These are phyloP conservation scores for Hyphodiscus sp. DNA, from an alignment of 2,329 filamentous ascomycete species.

Conservation along the genomic window DNA sequence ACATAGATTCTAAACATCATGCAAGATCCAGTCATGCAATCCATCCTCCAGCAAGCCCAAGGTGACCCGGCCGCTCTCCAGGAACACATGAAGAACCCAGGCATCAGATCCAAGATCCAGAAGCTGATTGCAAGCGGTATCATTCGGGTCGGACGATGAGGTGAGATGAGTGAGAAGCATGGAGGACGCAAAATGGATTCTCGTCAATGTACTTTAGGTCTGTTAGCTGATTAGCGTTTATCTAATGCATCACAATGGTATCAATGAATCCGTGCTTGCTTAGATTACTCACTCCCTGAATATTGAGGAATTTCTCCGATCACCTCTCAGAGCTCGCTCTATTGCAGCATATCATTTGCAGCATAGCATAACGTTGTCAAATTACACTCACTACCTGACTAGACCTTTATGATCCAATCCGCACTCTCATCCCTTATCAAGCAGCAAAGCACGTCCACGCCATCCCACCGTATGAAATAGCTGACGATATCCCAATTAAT, in stretches of 20 bases:
- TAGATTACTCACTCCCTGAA: too few relatives aligned
- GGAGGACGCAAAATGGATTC: not conserved
- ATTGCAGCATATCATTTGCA: too few relatives aligned
- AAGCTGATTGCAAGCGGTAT: slow-evolving; percentile 58
- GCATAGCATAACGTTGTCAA: too few relatives aligned
- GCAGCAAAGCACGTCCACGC: too few relatives aligned
- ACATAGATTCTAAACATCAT: slow-evolving; percentile 75
- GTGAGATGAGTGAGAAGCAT: not conserved
- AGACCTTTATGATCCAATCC: too few relatives aligned
- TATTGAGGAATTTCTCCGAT: too few relatives aligned
- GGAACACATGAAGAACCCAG: slow-evolving; percentile 94
- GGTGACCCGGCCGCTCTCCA: slow-evolving; percentile 84
- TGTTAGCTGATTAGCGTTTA: slow-evolving; percentile 17
- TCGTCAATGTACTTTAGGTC: slow-evolving; percentile 18
- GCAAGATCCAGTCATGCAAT: slow-evolving; percentile 96
- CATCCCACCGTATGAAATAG: too few relatives aligned
- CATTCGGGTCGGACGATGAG: slow-evolving; percentile 62
- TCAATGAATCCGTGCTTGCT: not conserved
- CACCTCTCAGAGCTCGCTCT: too few relatives aligned
- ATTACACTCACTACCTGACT: too few relatives aligned
- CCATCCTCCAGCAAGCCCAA: slow-evolving; percentile 94
- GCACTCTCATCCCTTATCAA: too few relatives aligned
- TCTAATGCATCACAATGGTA: slow-evolving; percentile 12
- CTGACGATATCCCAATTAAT: too few relatives aligned
- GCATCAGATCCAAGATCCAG: slow-evolving; percentile 81